phyloP scores from a whole-genome alignment of 2,329 filamentous ascomycete genomes.

The Septoria petroselini region DNA sequence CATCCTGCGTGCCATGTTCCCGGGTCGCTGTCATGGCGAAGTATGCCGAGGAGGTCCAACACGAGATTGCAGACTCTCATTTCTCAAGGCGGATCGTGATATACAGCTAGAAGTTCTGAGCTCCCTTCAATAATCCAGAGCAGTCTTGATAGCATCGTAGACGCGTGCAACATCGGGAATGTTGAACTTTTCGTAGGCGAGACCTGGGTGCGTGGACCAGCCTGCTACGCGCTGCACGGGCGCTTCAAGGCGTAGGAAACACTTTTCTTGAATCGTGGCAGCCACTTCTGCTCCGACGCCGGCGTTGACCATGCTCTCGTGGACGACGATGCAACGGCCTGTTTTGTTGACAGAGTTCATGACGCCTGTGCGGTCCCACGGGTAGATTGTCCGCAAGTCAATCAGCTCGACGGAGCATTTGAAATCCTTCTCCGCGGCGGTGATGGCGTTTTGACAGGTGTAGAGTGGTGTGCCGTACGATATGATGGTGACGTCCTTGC shows the following conservation, averaged over 20 bases:
- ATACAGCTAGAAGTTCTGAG: background rate
- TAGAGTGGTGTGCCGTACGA: constrained; percentile 90
- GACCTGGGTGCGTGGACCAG: constrained; percentile 80
- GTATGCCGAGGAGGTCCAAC: no score
- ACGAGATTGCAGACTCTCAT: no score
- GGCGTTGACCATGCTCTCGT: constrained; percentile 88
- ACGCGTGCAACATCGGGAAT: constrained; percentile 77
- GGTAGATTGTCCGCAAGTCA: constrained; percentile 82
- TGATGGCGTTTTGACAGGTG: constrained; percentile 73
- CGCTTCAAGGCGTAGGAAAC: constrained; percentile 79
- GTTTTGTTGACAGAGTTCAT: constrained; percentile 83
- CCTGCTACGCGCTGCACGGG: constrained; percentile 81
- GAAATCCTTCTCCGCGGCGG: constrained; percentile 69
- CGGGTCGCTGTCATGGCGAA: no score
- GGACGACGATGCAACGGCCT: constrained; percentile 79
- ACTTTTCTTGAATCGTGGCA: constrained; percentile 81
- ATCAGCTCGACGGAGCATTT: constrained; percentile 80
- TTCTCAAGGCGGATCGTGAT: no score
- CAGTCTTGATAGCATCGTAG: constrained; percentile 51
- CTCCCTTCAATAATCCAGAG: constrained; percentile 43
- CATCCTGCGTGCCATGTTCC: no score
- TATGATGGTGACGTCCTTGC: constrained; percentile 76
- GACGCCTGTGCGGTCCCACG: constrained; percentile 82
- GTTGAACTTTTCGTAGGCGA: constrained; percentile 69
- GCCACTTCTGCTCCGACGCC: constrained; percentile 87